Conservation (phyloP, 768 basidiomycete genomes). For the Agaricus sinodeliciosus region DNA sequence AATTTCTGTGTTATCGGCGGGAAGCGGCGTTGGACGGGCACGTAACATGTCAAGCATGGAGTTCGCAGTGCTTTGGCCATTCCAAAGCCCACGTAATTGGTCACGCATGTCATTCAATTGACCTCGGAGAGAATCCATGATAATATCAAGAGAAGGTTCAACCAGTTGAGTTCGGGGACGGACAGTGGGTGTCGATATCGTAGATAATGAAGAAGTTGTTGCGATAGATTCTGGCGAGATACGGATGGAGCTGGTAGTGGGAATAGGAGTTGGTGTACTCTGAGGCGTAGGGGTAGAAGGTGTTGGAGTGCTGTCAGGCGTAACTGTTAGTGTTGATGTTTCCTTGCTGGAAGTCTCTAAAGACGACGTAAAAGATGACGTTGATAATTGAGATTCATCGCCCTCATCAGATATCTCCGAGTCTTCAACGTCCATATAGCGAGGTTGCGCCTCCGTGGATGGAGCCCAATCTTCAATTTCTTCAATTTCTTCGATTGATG, state of each 20-base stretch:
- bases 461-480: conserved; percentile 1
- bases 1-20: conserved; percentile 34
- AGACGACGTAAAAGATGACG: conserved; percentile 8
- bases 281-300: conserved; percentile 16
- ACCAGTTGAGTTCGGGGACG: conserved; percentile 28
- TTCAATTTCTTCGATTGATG: conserved; percentile 1
- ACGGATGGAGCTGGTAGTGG: neutral
- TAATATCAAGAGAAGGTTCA: conserved; percentile 18
- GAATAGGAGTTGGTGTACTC: conserved; percentile 26
- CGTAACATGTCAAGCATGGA: conserved; percentile 58
- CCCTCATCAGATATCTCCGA: neutral
- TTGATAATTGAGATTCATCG: conserved; percentile 5
- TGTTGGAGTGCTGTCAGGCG: conserved; percentile 1
- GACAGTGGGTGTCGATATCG: conserved; percentile 27
- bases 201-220: conserved; percentile 17
- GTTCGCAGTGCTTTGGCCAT: conserved; percentile 56
- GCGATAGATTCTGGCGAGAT: conserved; percentile 5
- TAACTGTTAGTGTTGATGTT: neutral
- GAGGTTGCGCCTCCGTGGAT: conserved; percentile 1
- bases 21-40: conserved; percentile 31
- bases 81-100: conserved; percentile 51
- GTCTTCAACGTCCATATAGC: neutral
- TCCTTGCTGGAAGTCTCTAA: conserved; percentile 7
- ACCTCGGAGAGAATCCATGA: conserved; percentile 48
- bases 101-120: conserved; percentile 35